Evolutionary conservation across 306 rosid species (phyloP).

Genomic region (Echinosophora koreensis): DNA sequence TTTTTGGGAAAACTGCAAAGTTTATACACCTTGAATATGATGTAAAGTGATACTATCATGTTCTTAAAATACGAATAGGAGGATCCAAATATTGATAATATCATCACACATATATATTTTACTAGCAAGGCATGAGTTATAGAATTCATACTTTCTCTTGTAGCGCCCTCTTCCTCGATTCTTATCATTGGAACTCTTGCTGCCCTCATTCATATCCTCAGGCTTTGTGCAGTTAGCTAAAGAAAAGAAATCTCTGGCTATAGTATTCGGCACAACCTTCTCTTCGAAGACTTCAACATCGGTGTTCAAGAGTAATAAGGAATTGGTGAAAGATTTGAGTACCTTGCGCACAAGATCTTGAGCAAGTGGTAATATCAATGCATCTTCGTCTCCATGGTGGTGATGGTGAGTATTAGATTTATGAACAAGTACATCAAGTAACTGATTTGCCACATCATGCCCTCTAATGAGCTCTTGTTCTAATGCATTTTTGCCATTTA

Average conservation of each 20-base stretch:
- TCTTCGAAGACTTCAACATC: no score
- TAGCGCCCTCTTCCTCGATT: conserved; percentile 9
- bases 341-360: conserved; percentile 12
- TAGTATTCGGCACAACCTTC: no score
- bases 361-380: not conserved
- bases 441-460: conserved; percentile 1
- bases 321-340: not conserved
- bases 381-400: not conserved
- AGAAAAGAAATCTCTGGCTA: no score
- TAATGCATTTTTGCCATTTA: not conserved
- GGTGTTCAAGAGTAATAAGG: not conserved
- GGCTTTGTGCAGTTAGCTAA: not conserved
- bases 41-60: no score
- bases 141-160: conserved; percentile 34
- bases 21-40: no score
- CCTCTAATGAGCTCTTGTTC: conserved; percentile 7
- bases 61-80: no score
- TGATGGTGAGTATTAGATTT: not conserved
- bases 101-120: no score
- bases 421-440: conserved; percentile 23
- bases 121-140: not conserved
- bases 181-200: not conserved
- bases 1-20: no score
- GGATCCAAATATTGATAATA: no score
- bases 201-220: not conserved